Base-by-base conservation (phyloP, 495 filamentous ascomycete genomes). In the Penicillium arizonense region DNA sequence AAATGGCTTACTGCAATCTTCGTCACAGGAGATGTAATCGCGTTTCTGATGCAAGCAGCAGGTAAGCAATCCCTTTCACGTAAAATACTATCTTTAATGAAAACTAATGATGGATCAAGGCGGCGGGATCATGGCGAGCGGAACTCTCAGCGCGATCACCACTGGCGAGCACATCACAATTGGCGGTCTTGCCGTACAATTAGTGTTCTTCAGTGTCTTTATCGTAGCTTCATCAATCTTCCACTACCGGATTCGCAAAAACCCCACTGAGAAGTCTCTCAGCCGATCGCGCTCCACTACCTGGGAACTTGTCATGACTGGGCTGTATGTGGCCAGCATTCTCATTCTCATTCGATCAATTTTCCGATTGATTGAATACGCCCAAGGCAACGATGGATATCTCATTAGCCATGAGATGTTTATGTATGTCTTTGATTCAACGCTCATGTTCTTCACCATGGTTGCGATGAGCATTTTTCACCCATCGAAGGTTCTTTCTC, bases 291-390 rank as follows among this genome's bases (percentile, higher is more conserved):
- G 16, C 30, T n/a, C n/a, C 60, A 75, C 34, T 7, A 56, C 28
- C 9, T 53, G 50, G 55, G 21, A 23, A 42, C 81, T n/a, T 37
- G 63, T 41, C 14, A 36, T 54, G 23, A 20, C 7, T 86, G 65
- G 76, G 35, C 71, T 86, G 7, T 88, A 87, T 55, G 48, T 38
- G 1, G 67, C 65, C 6, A 79, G 73, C 45, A 58, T 55, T 1
- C 64, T 87, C 16, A 86, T 89, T 52, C 50, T 89, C 52, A 61
- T 87, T 5, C 76, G 86, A n/a, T 80, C 72, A 5, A 47, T 87
- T 7, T 86, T 82, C 61, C 74, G 86, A 30, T 63, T 84, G 28
- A 58, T 85, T 9, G 86, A 89, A 66, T 88, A 82, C 50, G 35
- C 72, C 0, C 69, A 81, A 65, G 84, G 85, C 0, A 59, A 75